Percentiles rank a stretch among this genome's conserved stretches.
phyloP scores from a whole-genome alignment of 257 asterid species.

The Gentiana straminea region DNA sequence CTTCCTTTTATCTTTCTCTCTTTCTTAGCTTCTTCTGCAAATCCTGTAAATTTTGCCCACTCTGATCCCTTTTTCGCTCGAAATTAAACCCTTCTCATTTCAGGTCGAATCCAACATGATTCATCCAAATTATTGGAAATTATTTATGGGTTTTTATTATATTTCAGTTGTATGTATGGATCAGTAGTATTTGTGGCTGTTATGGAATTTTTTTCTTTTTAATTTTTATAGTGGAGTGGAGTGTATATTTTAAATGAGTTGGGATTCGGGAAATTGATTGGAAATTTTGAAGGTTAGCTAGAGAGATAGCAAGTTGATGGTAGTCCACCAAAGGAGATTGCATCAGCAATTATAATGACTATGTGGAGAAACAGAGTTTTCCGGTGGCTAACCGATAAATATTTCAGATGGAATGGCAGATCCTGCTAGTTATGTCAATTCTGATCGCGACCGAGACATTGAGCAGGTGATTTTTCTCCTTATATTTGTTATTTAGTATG shows the following conservation, averaged over 20 bases:
- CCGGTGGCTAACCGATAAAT: conserved; percentile 48
- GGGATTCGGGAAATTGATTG: conserved; percentile 11
- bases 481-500: background rate
- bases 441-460: conserved; percentile 73
- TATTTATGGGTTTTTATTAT: conserved; percentile 3
- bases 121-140: conserved; percentile 13
- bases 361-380: conserved; percentile 33
- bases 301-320: conserved; percentile 39
- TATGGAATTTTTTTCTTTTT: background rate
- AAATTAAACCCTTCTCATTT: conserved; percentile 22
- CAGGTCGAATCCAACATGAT: conserved; percentile 15
- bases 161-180: conserved; percentile 10
- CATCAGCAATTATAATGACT: conserved; percentile 53
- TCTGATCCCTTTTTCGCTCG: conserved; percentile 14
- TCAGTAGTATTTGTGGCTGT: conserved; percentile 14
- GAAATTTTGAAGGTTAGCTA: conserved; percentile 1
- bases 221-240: conserved; percentile 2
- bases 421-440: conserved; percentile 72
- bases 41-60: background rate
- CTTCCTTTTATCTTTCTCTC: conserved; percentile 12
- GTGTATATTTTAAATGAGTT: conserved; percentile 4
- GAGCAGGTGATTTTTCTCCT: conserved; percentile 45
- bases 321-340: conserved; percentile 33
- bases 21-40: background rate
- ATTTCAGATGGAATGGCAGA: conserved; percentile 99